Base-by-base conservation (phyloP, 768 basidiomycete genomes). In the Mycena filopes region DNA sequence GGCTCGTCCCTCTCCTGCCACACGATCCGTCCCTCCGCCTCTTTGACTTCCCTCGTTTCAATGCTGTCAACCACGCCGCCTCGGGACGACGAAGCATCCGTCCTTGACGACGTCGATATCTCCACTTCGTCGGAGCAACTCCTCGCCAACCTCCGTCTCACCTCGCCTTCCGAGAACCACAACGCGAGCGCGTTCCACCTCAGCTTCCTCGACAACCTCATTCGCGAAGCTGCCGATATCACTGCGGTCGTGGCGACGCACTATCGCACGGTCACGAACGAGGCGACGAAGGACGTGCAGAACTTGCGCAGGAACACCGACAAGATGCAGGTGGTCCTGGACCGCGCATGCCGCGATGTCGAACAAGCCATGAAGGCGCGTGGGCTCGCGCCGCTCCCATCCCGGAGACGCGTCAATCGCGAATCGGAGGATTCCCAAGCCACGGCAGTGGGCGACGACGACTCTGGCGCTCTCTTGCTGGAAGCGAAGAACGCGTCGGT, bases 371-470 rank as follows among this genome's bases (percentile, higher is more conserved):
- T 86, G 33, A 71, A 72, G 9, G 63, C 74, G 23, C 75, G 76
- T 4, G 81, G 81, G 15, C 73, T 83, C 28, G 68, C 73, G 28
- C 68, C 81, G 13, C 46, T 63, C 26, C 25, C 53, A 36, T 67
- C 48, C 15, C 70, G 64, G 21, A 66, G 65, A 63, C 79, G 82
- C 42, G 78, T 79, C 1, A 81, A 84, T 16, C 83, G 88, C 57
- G 89, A 86, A 50, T 91, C 90, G n/a, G 84, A 86, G 71, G 89
- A 90, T 73, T 91, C 90, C 1, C 84, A 87, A 56, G 72, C 72
- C 25, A 91, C 89, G 0, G 81, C 82, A 20, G 86, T 89, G 9
- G 76, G 76, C 23, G 28, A 62, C 38, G 58, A 60, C 6, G 40
- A 10, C 67, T 47, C 46, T 6, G 1, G 29, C n/a, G 26, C 63